Base-by-base conservation (phyloP, 2,329 filamentous ascomycete species). In the Fusarium mexicanum region DNA sequence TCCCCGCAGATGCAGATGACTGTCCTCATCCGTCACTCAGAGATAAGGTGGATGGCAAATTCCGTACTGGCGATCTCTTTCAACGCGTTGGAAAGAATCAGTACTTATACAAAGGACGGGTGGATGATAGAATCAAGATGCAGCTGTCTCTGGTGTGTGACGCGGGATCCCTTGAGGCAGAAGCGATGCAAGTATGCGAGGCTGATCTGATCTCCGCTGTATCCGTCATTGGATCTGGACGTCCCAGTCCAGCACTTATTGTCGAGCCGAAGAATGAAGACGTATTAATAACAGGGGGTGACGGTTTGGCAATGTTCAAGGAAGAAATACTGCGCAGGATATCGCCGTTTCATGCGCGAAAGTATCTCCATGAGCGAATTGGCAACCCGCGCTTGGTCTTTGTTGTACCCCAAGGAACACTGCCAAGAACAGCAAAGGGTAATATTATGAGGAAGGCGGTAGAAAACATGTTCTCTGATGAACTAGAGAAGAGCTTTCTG, bases 61-160 rank as follows among this genome's bases (percentile, higher is more conserved):
- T 69, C 1, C 38, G 55, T 16, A 69, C 64, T 4, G 66, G 65
- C 3, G 66, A 69, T 44, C 33, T 69, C 3, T 69, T 69, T 8
- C 43, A 69, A 6, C 22, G 18, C 13, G 38, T 64, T 13, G 26
- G 6, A 12, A 2, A 2, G 1, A 1, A 46, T n/a, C 37, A 63
- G 16, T 69, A 64, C 2, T 1, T 55, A 18, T 69, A 69, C 3
- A 69, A 46, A 37, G 64, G 64, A 9, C 48, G 66, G 2, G 57
- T 69, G 3, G 66, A 69, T 5, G 66, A 69, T 3, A 69, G 38
- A 17, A 69, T 69, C 33, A 64, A 69, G 26, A 69, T 69, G 66
- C 48, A 69, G 14, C 9, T 64, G 1, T 40, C 64, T 6, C 6
- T 51, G 2, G 22, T 50, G 2, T 69, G 57, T 2, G 65, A 69